phyloP scores from a whole-genome alignment of 352 stramenopile species.

The Pilasporangium apinafurcum region DNA sequence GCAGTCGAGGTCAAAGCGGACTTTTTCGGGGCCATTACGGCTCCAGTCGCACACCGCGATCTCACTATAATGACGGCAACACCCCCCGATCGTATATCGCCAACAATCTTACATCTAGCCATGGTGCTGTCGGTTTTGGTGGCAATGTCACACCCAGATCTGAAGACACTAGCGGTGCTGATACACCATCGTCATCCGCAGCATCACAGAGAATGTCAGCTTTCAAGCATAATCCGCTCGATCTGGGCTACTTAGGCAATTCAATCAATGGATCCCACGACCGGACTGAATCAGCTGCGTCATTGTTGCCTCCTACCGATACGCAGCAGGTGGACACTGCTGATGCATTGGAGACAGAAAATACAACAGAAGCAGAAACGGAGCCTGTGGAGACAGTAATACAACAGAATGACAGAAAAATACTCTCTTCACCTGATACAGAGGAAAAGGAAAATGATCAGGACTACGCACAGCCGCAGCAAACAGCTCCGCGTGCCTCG shows the following conservation, averaged over 20 bases:
- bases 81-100: conserved; percentile 72
- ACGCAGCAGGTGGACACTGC: too few relatives aligned
- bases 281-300: conserved; percentile 7
- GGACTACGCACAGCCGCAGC: too few relatives aligned
- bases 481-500: conserved; percentile 2
- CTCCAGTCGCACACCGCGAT: conserved; percentile 15
- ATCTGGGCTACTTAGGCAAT: conserved; percentile 62
- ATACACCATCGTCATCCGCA: conserved; percentile 21
- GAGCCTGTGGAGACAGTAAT: too few relatives aligned
- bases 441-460: too few relatives aligned
- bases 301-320: conserved; percentile 7
- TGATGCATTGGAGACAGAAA: too few relatives aligned
- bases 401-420: too few relatives aligned
- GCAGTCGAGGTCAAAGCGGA: conserved; percentile 8
- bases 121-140: conserved; percentile 17
- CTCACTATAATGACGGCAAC: conserved; percentile 54
- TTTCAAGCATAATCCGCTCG: conserved; percentile 62
- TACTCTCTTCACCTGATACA: too few relatives aligned
- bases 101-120: conserved; percentile 59
- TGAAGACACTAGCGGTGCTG: conserved; percentile 26
- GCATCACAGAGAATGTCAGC: conserved; percentile 53
- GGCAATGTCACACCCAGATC: conserved; percentile 28
- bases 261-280: conserved; percentile 15
- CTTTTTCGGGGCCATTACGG: conserved; percentile 5
- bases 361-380: too few relatives aligned